A percentile compares a stretch with the other conserved stretches of the same genome.
Conservation (phyloP, 805 yeast genomes). For the Hanseniaspora guilliermondii region DNA sequence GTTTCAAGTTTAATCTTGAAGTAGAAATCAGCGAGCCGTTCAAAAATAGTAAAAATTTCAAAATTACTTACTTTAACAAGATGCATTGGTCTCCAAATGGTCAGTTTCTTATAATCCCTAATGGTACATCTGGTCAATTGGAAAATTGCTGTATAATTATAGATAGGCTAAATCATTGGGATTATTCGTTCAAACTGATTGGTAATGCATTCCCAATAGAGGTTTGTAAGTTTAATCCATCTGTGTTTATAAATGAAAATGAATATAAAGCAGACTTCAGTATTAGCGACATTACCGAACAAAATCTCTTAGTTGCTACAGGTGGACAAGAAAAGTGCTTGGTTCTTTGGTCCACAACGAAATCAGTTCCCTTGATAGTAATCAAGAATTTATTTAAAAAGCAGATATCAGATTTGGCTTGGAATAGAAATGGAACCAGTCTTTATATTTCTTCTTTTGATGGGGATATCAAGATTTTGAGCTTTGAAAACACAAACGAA, state of each 20-base stretch:
- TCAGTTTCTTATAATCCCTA: conserved; percentile 72
- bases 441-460: conserved; percentile 8
- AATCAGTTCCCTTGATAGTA: conserved; percentile 61
- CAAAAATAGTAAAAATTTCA: conserved; percentile 53
- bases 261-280: conserved; percentile 8
- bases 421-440: not conserved
- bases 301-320: conserved; percentile 5
- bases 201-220: conserved; percentile 84
- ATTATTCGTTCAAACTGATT: conserved; percentile 54
- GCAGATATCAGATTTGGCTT: conserved; percentile 8
- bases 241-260: conserved; percentile 37
- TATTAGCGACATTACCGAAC: conserved; percentile 1
- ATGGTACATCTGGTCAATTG: conserved; percentile 74
- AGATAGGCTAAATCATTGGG: conserved; percentile 71
- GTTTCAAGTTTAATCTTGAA: conserved; percentile 75
- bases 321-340: conserved; percentile 22
- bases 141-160: conserved; percentile 48
- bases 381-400: conserved; percentile 45
- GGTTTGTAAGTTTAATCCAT: conserved; percentile 63
- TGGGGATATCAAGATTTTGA: conserved; percentile 4
- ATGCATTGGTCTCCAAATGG: conserved; percentile 90
- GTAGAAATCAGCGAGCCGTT: conserved; percentile 75
- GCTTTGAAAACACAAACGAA: conserved; percentile 1
- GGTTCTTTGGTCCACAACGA: conserved; percentile 33
- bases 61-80: conserved; percentile 79